Evolutionary conservation across 768 basidiomycete genomes (phyloP).

Genomic region (Mrakia gelida): DNA sequence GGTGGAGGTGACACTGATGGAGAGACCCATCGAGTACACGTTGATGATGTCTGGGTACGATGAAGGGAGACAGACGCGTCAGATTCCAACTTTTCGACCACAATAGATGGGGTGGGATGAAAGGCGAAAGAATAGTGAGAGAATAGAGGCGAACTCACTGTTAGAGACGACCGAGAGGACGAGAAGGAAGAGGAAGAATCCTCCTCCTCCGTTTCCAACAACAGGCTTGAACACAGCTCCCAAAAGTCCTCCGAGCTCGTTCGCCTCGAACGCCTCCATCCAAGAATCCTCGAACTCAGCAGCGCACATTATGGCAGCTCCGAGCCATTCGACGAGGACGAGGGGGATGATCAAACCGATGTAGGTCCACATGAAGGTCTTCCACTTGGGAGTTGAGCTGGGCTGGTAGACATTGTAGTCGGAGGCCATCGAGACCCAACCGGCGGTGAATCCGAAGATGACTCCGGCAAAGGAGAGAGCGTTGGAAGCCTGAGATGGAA

Average conservation of each 20-base stretch:
- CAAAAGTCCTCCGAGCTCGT: constrained; percentile 52
- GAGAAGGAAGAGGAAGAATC: constrained; percentile 51
- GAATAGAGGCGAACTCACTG: constrained; percentile 35
- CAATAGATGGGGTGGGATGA: neutral
- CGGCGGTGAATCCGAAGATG: constrained; percentile 43
- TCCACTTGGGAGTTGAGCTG: constrained; percentile 43
- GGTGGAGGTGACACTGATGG: constrained; percentile 49
- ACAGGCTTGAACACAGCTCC: constrained; percentile 47
- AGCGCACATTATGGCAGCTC: constrained; percentile 49
- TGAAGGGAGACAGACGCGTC: too few species aligned
- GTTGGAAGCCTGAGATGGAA: too few species aligned
- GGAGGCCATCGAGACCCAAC: constrained; percentile 41
- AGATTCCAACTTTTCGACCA: too few species aligned
- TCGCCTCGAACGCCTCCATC: constrained; percentile 42
- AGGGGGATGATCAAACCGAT: constrained; percentile 41
- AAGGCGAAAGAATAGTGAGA: neutral
- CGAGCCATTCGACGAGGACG: constrained; percentile 51
- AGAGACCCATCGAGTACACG: constrained; percentile 48
- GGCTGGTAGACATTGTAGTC: constrained; percentile 52
- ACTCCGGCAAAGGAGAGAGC: neutral
- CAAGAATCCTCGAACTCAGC: constrained; percentile 41
- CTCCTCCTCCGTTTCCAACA: constrained; percentile 47
- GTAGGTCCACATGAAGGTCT: constrained; percentile 49
- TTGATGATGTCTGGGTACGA: constrained; percentile 47
- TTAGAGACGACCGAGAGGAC: constrained; percentile 52